phyloP scores from a whole-genome alignment of 805 yeast species.

The Ogataea paradorogensis region DNA sequence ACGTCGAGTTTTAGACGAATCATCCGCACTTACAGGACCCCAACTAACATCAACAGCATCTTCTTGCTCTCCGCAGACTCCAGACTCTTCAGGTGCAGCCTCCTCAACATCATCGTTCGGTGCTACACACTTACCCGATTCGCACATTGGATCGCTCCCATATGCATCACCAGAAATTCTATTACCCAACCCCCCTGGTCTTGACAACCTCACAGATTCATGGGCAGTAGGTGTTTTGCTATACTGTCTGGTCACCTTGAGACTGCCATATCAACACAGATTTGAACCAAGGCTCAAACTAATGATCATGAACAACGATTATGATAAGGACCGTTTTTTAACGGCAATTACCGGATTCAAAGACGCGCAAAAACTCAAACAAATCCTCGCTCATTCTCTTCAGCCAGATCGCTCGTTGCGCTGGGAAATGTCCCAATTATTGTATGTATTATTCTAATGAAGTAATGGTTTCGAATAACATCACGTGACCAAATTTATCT shows the following conservation, averaged over 20 bases:
- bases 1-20: constrained; percentile 13
- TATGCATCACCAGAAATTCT: constrained; percentile 89
- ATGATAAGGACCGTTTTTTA: constrained; percentile 44
- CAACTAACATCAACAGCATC: not conserved
- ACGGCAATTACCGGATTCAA: constrained; percentile 22
- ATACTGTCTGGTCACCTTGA: constrained; percentile 70
- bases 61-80: constrained; percentile 5
- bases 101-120: constrained; percentile 8
- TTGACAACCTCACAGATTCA: constrained; percentile 71
- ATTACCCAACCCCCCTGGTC: constrained; percentile 52
- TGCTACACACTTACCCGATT: constrained; percentile 43
- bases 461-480: constrained; percentile 37
- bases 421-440: constrained; percentile 4
- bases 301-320: constrained; percentile 66
- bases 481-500: constrained; percentile 24
- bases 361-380: constrained; percentile 6
- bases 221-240: constrained; percentile 89
- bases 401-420: constrained; percentile 44
- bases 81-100: constrained; percentile 7
- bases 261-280: constrained; percentile 79
- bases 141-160: constrained; percentile 85
- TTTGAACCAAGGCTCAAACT: constrained; percentile 77
- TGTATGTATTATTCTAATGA: constrained; percentile 25
- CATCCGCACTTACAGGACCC: not conserved
- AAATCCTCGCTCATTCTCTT: constrained; percentile 52